Percentiles rank a stretch among this genome's conserved stretches.
phyloP scores from a whole-genome alignment of 495 filamentous ascomycete species.

The Hypoxylon intermedium region DNA sequence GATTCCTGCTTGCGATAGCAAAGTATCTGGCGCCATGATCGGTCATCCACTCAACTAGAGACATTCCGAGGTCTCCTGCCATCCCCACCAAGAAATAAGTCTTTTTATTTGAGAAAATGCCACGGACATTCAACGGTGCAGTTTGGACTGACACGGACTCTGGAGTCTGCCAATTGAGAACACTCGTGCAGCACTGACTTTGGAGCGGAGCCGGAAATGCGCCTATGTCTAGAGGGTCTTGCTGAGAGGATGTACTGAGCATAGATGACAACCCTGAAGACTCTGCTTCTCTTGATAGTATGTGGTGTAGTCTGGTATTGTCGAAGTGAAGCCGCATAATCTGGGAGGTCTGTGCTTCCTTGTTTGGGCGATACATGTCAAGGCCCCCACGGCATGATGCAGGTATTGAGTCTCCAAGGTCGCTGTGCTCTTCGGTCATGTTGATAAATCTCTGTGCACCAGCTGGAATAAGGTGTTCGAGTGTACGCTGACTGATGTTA shows the following conservation, averaged over 20 bases:
- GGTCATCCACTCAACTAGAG: slow-evolving; percentile 59
- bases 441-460: not conserved
- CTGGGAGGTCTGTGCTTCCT: too few relatives aligned
- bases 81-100: slow-evolving; percentile 59
- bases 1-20: slow-evolving; percentile 54
- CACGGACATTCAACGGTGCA: not conserved
- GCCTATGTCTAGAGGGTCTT: too few relatives aligned
- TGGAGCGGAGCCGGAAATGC: too few relatives aligned
- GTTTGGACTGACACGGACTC: not conserved
- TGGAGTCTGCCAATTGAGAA: slow-evolving; percentile 22
- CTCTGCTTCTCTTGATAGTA: too few relatives aligned
- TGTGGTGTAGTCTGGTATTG: too few relatives aligned
- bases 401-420: too few relatives aligned
- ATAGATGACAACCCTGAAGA: too few relatives aligned
- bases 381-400: too few relatives aligned
- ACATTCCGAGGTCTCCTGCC: slow-evolving; percentile 54
- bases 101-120: slow-evolving; percentile 34
- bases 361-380: too few relatives aligned
- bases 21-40: slow-evolving; percentile 53
- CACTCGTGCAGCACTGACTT: too few relatives aligned
- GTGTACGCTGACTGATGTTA: not conserved
- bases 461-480: not conserved
- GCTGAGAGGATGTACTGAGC: too few relatives aligned
- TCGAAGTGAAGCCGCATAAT: too few relatives aligned
- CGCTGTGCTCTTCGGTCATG: not conserved